A percentile compares a stretch with the other conserved stretches of the same genome.
Evolutionary conservation across 768 basidiomycete genomes (phyloP).

Genomic region (Mycena maculata): DNA sequence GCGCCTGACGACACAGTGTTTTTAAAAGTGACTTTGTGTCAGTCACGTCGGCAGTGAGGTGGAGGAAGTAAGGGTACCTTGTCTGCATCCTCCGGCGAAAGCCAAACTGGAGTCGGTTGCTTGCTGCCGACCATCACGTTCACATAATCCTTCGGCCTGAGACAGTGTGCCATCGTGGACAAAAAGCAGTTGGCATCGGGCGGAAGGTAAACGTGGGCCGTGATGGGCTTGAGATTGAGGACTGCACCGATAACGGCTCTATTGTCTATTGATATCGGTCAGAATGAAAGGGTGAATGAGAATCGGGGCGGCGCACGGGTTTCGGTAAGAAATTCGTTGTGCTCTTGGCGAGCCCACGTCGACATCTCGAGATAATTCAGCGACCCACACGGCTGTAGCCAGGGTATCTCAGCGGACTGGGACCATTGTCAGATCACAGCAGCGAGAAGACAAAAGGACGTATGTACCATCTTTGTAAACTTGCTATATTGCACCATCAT

Average conservation of each 20-base stretch:
- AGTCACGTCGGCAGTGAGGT: not conserved
- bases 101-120: slow-evolving; percentile 52
- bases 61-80: slow-evolving; percentile 47
- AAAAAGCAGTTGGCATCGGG: slow-evolving; percentile 93
- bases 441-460: not conserved
- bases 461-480: slow-evolving; percentile 83
- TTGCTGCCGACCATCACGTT: slow-evolving; percentile 71
- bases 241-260: slow-evolving; percentile 84
- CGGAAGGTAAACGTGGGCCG: slow-evolving; percentile 84
- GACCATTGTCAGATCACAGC: not conserved
- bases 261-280: not conserved
- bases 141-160: slow-evolving; percentile 86
- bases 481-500: slow-evolving; percentile 94
- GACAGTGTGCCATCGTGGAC: slow-evolving; percentile 85
- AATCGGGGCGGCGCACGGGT: slow-evolving; percentile 54
- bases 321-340: slow-evolving; percentile 94
- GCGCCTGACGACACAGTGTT: slow-evolving; percentile 90
- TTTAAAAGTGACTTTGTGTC: slow-evolving; percentile 37
- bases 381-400: slow-evolving; percentile 78
- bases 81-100: slow-evolving; percentile 81
- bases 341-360: slow-evolving; percentile 87
- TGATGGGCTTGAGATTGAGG: slow-evolving; percentile 77
- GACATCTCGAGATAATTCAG: slow-evolving; percentile 91
- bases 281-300: not conserved
- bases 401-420: slow-evolving; percentile 69